phyloP scores from a whole-genome alignment of 1,284 basidiomycete genomes.

The Malassezia vespertilionis region DNA sequence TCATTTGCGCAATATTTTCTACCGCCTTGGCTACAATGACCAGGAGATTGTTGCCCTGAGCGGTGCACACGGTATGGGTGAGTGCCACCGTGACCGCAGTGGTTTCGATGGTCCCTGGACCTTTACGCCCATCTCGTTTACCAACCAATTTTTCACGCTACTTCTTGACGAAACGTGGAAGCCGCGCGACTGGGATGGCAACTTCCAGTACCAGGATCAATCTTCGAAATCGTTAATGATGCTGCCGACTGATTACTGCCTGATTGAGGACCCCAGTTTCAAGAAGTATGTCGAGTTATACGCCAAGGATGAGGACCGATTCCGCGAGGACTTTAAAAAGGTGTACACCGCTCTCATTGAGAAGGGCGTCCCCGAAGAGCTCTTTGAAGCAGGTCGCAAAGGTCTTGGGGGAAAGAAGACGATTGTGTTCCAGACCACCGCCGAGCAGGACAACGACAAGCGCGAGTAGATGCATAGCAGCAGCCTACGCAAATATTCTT shows the following conservation, averaged over 20 bases:
- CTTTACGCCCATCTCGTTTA: conserved; percentile 40
- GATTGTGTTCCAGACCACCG: conserved; percentile 2
- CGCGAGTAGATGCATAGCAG: not conserved
- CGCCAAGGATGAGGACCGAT: conserved; percentile 42
- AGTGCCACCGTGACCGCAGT: conserved; percentile 39
- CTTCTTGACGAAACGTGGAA: conserved; percentile 52
- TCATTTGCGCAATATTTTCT: conserved; percentile 52
- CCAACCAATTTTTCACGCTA: conserved; percentile 47
- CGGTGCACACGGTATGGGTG: conserved; percentile 53
- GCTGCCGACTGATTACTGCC: conserved; percentile 49
- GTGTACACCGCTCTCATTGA: conserved; percentile 35
- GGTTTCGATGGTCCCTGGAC: conserved; percentile 47
- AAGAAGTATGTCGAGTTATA: conserved; percentile 39
- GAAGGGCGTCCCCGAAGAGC: conserved; percentile 41
- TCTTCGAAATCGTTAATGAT: conserved; percentile 81
- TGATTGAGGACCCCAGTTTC: conserved; percentile 36
- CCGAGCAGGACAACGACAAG: conserved; percentile 9
- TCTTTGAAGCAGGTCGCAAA: conserved; percentile 21
- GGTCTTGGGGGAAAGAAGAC: not conserved
- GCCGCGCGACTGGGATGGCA: conserved; percentile 67
- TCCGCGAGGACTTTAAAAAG: conserved; percentile 41
- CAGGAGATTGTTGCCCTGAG: conserved; percentile 55
- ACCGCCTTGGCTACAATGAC: conserved; percentile 53
- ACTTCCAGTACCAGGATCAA: conserved; percentile 88
- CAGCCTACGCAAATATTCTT: not conserved